Conservation (phyloP, 495 filamentous ascomycete genomes). For the Tuber indicum region DNA sequence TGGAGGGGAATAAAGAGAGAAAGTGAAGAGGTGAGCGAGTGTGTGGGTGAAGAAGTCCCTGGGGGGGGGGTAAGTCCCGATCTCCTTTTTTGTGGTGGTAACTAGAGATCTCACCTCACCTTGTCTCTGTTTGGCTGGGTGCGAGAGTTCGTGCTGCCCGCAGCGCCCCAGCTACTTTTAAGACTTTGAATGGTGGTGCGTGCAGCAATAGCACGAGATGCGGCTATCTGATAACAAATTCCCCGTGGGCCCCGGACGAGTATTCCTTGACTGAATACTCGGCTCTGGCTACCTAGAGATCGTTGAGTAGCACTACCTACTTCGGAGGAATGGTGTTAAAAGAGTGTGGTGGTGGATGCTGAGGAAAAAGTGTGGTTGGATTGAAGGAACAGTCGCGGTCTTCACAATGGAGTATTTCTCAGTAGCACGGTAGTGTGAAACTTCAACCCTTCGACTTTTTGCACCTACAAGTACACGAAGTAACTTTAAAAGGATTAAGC, state of each 20-base stretch:
- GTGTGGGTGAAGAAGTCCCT: slow-evolving; percentile 5
- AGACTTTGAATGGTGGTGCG: slow-evolving; percentile 25
- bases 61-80: slow-evolving; percentile 24
- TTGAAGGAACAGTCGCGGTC: slow-evolving; percentile 22
- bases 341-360: slow-evolving; percentile 14
- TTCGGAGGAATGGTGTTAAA: not conserved
- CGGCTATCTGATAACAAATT: slow-evolving; percentile 40
- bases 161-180: slow-evolving; percentile 24
- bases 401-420: not conserved
- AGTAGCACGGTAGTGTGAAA: not conserved
- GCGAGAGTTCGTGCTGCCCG: slow-evolving; percentile 3
- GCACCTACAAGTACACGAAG: slow-evolving; percentile 1
- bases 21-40: slow-evolving; percentile 9
- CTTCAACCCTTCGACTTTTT: not conserved
- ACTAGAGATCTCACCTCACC: not conserved
- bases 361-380: slow-evolving; percentile 21
- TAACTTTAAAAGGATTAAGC: not conserved
- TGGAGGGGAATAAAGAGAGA: slow-evolving; percentile 3
- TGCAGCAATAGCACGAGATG: slow-evolving; percentile 31
- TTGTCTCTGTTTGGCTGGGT: not conserved
- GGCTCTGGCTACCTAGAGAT: slow-evolving; percentile 20
- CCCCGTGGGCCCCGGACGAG: slow-evolving; percentile 34
- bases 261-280: slow-evolving; percentile 35
- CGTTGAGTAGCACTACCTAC: not conserved
- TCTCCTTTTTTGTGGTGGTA: slow-evolving; percentile 13